A percentile compares a stretch with the other conserved stretches of the same genome.
These are phyloP conservation scores for Cystofilobasidium capitatum DNA, from an alignment of 768 basidiomycete genomes.

Conservation along the genomic window DNA sequence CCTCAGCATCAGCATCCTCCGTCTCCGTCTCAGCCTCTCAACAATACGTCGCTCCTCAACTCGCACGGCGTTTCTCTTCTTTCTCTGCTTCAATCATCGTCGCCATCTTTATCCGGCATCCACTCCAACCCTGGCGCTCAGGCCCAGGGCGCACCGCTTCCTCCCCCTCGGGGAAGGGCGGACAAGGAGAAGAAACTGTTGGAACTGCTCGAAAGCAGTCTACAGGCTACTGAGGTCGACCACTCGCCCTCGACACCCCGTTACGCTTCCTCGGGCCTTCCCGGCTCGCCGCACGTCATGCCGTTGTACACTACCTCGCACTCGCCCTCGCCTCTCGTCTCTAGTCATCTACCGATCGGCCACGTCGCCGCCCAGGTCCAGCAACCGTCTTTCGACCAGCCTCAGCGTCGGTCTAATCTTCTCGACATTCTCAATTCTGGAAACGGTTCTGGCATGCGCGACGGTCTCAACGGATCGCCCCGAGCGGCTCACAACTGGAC, in stretches of 20 bases:
- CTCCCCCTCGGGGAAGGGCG: neutral
- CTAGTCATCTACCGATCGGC: neutral
- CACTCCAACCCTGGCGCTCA: neutral
- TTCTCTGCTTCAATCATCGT: neutral
- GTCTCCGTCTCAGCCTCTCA: neutral
- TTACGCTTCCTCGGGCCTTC: too few relatives aligned
- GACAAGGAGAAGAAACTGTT: neutral
- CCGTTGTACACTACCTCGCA: too few relatives aligned
- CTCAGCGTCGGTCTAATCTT: neutral
- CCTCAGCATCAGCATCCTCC: neutral
- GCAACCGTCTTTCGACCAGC: neutral
- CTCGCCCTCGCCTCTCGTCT: neutral
- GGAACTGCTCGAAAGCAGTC: constrained; percentile 1
- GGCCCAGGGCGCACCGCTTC: neutral
- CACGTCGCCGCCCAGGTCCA: neutral
- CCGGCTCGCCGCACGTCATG: neutral
- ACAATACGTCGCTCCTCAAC: too few relatives aligned
- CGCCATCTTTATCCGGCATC: constrained; percentile 5
- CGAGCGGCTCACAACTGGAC: neutral
- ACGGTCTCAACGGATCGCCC: neutral
- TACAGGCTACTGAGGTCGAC: neutral
- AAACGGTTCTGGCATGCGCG: neutral
- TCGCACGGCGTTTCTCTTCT: constrained; percentile 1
- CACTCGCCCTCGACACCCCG: neutral
- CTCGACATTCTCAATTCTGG: neutral